Evolutionary conservation across 257 asterid genomes (phyloP), one percentile per base, ranked within the genome.

Genomic region (Solanum paucissectum): DNA sequence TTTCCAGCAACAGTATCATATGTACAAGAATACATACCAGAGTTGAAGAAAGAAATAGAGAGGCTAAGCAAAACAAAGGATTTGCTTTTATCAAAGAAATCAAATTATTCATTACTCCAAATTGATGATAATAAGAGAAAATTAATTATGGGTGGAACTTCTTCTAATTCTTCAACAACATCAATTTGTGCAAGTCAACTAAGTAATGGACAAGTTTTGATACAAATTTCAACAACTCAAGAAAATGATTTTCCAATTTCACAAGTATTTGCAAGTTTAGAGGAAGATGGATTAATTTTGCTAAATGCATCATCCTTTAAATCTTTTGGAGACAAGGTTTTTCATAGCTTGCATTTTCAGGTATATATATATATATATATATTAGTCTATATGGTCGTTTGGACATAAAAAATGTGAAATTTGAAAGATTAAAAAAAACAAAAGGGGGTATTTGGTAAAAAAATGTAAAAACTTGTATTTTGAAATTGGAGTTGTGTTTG

Each of bases 11-110:
- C 98, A 6, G 91, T 96, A 11, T 92, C 95, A 5, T 88, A 90
- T 12, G 98, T 92, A 83, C 46, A 93, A 46, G 94, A 94, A 84
- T 95, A 95, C 97, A 93, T 96, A 32, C 98, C 98, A 0, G 98
- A 95, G 90, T 89, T 95, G 55, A 96, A 91, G 86, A 92, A 91
- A 46, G 94, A 96, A 90, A 89, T 94, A 20, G 93, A 93, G 29
- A 90, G 87, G 60, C 87, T 94, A 18, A 62, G 23, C 20, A 74
- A 91, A 11, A 92, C 88, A 92, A 95, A 89, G 66, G 94, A 96
- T 85, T 87, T 84, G 1, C 91, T 93, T 5, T 9, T 88, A 34
- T 86, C 92, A 0, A 84, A 73, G 75, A 64, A 81, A 36, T 88
- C 87, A 89, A 75, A 83, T 25, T 73, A 83, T 25, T 86, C 89